Evolutionary conservation across 768 basidiomycete genomes (phyloP), one percentile per base, ranked within the genome.

Genomic region (Podaxis sp.): DNA sequence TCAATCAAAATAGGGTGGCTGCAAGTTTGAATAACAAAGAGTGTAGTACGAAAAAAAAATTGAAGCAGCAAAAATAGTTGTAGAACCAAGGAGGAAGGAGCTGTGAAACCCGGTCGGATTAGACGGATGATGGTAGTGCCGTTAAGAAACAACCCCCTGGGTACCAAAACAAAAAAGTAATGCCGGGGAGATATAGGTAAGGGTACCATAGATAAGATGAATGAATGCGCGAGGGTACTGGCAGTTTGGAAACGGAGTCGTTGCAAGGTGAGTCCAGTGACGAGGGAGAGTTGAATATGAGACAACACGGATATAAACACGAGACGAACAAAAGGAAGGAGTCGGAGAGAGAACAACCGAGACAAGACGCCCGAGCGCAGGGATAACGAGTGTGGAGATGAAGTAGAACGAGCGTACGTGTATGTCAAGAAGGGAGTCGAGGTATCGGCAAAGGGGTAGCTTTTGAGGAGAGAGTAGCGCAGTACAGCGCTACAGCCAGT

Each of bases 121-220:
- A 71, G 72, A 74, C 70, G 70, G 72, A 74, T 75, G 75, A 76
- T 72, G 71, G 68, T 71, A 72, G 75, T 68, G 72, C 69, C 71
- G 72, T 64, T 66, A 70, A 69, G 72, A 70, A 74, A 76, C 75
- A 77, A 77, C 77, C 77, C 75, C 78, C 75, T 75, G 75, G 75
- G 77, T 78, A 73, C 71, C 64, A 69, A 63, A 66, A 52, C 40
- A 64, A 55, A 67, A 68, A 72, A 72, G 70, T 71, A 74, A 66
- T 69, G 68, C 64, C 57, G 68, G 69, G 70, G 68, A 65, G 66
- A 59, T 61, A 65, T 56, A 61, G 65, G 69, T 67, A 64, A 68
- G 65, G 66, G 67, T 69, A 68, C 63, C 65, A 52, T 58, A 49
- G 49, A 36, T 50, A 27, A 63, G 33, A 43, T 67, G 67, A 57